Percentiles rank a stretch among this genome's conserved stretches.
These are phyloP conservation scores for Phytophthora fragariaefolia DNA, from an alignment of 352 stramenopile genomes.

Conservation along the genomic window DNA sequence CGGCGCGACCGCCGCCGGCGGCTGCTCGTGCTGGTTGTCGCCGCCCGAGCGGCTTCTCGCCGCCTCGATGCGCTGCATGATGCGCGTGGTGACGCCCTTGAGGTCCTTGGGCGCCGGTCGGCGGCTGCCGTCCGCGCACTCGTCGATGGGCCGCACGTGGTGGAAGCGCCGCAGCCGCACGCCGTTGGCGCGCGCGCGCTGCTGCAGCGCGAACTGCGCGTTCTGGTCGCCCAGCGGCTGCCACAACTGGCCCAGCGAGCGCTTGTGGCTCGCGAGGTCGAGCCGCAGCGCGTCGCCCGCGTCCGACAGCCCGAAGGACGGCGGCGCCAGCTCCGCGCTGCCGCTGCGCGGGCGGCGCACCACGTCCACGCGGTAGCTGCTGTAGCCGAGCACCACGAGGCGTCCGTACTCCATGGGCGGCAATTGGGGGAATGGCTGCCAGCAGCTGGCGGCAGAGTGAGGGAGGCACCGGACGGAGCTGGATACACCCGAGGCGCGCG, in stretches of 20 bases:
- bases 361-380: conserved; percentile 79
- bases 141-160: conserved; percentile 43
- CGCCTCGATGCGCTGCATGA: conserved; percentile 60
- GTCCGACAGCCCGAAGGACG: conserved; percentile 50
- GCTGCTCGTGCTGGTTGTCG: conserved; percentile 22
- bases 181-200: conserved; percentile 59
- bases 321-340: conserved; percentile 14
- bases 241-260: conserved; percentile 65
- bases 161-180: conserved; percentile 64
- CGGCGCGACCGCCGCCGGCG: conserved; percentile 1
- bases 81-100: conserved; percentile 56
- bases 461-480: conserved; percentile 1
- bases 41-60: conserved; percentile 6
- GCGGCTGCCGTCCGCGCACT: conserved; percentile 7
- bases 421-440: neutral
- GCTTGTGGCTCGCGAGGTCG: conserved; percentile 42
- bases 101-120: conserved; percentile 40
- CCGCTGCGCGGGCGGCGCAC: conserved; percentile 36
- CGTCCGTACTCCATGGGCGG: conserved; percentile 75
- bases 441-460: conserved; percentile 13
- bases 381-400: conserved; percentile 87
- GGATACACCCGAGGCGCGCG: neutral
- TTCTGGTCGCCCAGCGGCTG: conserved; percentile 81
- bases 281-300: conserved; percentile 5
- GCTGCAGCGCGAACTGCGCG: conserved; percentile 62